Base-by-base conservation (phyloP, 1,284 basidiomycete species). In the Apiotrichum siamense region DNA sequence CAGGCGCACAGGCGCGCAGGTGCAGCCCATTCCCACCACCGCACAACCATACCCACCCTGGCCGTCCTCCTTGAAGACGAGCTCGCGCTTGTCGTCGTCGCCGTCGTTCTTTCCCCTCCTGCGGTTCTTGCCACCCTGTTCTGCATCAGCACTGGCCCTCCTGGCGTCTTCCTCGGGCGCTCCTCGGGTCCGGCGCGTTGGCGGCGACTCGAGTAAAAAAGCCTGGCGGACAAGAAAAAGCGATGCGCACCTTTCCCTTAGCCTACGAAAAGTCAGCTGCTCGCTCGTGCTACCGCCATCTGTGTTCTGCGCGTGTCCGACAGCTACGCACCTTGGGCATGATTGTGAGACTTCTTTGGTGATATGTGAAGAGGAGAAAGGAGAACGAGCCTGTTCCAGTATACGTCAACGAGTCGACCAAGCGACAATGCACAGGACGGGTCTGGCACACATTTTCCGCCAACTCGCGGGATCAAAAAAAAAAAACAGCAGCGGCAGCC, bases 71-170 rank as follows among this genome's bases (percentile, higher is more conserved):
- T 91, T 88, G 82, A 98, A 97, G 44, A 97, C 91, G 44, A 98
- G 83, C 76, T 99, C 96, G 66, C 96, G 87, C 81, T 97, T 98
- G 78, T 97, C 91, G 61, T 88, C 87, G 59, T 97, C 91, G 77
- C 92, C 94, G 77, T 98, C 94, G 78, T 97, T 97, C 84, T 98
- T 99, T 83, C 94, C 94, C 78, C 94, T 83, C 81, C 94, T 83
- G 77, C 96, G 85, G 79, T 98, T 98, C 81, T 99, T 98, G 61
- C 96, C 96, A 74, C 96, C 94, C 90, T 98, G 42, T 45, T 37
- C 9, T 7, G 18, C 25, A 41, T 45, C 38, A 49, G 45, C 18
- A 2, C 1, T 25, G 10, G 29, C 15, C 29, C 9, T 31, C 9
- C 9, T 31, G 29, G 11, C n/a, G 33, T 35, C 33, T 35, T 35